Percentiles rank a stretch among this genome's conserved stretches.
phyloP scores from a whole-genome alignment of 257 asterid species.

The Striga asiatica region DNA sequence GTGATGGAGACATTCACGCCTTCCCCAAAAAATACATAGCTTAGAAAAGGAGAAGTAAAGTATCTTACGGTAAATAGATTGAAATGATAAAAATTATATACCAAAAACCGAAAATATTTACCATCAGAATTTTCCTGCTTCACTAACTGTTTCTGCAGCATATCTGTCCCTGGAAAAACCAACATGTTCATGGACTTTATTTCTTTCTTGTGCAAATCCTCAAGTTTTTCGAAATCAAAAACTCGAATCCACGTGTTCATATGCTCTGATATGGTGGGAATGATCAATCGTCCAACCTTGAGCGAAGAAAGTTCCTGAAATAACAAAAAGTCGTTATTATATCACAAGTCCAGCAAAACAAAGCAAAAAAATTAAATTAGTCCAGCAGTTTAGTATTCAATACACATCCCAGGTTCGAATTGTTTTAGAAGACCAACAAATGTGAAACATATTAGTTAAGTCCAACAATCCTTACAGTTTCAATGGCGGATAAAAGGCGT shows the following conservation, averaged over 20 bases:
- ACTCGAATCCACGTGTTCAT: conserved; percentile 71
- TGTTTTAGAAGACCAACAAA: too few relatives aligned
- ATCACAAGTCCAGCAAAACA: background rate
- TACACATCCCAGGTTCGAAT: too few relatives aligned
- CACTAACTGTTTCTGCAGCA: conserved; percentile 69
- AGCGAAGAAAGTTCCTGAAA: conserved; percentile 67
- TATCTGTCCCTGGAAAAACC: conserved; percentile 95
- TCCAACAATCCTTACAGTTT: conserved; percentile 38
- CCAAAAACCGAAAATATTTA: conserved; percentile 19
- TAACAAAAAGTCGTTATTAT: background rate
- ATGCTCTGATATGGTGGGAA: conserved; percentile 96
- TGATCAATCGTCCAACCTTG: conserved; percentile 54
- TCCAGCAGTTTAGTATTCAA: background rate
- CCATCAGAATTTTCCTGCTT: conserved; percentile 49
- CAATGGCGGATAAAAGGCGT: conserved; percentile 78
- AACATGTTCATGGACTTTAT: conserved; percentile 66
- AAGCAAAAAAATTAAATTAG: background rate
- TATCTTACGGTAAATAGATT: too few relatives aligned
- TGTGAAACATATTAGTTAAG: background rate
- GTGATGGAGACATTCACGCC: conserved; percentile 23
- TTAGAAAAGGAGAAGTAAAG: too few relatives aligned
- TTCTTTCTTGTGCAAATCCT: conserved; percentile 42
- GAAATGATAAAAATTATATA: background rate
- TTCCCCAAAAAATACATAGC: too few relatives aligned
- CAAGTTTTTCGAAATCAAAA: conserved; percentile 64